phyloP scores from a whole-genome alignment of 2,329 filamentous ascomycete species.

The Blumeriella jaapii region DNA sequence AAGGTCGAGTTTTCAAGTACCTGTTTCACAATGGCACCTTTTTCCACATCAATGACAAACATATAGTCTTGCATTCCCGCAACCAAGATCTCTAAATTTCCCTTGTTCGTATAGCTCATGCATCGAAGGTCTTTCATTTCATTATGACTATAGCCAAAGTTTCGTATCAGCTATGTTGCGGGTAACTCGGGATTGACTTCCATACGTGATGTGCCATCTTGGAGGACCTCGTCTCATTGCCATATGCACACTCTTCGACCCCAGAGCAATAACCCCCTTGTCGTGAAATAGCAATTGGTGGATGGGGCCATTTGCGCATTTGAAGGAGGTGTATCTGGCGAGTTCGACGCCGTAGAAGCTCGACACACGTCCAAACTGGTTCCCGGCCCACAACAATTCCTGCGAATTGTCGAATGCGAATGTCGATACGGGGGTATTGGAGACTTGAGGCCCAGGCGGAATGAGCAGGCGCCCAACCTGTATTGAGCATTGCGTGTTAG shows the following conservation, averaged over 20 bases:
- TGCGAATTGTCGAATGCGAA: conserved; percentile 82
- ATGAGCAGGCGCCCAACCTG: conserved; percentile 74
- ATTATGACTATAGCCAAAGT: conserved; percentile 46
- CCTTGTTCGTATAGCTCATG: conserved; percentile 90
- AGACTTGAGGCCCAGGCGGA: conserved; percentile 59
- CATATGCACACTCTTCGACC: conserved; percentile 77
- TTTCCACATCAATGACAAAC: conserved; percentile 62
- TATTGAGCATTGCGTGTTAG: conserved; percentile 21
- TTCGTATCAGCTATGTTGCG: no score
- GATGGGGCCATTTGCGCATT: conserved; percentile 65
- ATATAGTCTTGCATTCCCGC: conserved; percentile 80
- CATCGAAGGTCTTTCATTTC: conserved; percentile 82
- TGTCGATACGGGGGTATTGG: conserved; percentile 62
- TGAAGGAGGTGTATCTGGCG: conserved; percentile 82
- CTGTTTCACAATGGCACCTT: conserved; percentile 61
- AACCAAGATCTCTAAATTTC: conserved; percentile 71
- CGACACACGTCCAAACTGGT: conserved; percentile 73
- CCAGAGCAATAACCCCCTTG: conserved; percentile 78
- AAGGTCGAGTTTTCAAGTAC: conserved; percentile 27
- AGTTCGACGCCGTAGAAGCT: conserved; percentile 83
- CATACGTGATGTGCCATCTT: conserved; percentile 75
- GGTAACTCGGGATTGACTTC: conserved; percentile 3
- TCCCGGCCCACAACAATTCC: conserved; percentile 88
- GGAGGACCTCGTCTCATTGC: conserved; percentile 70
- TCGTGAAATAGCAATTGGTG: conserved; percentile 87